Evolutionary conservation across 2,329 filamentous ascomycete species (phyloP).

Genomic region (Calonectria pseudoturangicola): DNA sequence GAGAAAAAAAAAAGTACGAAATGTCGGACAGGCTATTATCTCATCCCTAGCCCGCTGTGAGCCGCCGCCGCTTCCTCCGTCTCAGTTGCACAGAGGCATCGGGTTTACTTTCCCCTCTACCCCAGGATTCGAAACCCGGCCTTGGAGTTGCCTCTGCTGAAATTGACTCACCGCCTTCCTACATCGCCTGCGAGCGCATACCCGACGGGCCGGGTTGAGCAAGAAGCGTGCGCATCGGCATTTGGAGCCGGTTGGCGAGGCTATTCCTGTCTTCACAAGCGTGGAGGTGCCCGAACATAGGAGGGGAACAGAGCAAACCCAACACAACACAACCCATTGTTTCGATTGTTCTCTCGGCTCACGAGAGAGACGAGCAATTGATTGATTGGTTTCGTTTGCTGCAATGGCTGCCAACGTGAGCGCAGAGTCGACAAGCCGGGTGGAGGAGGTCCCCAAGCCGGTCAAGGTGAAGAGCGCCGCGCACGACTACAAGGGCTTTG

Average conservation of each 20-base stretch:
- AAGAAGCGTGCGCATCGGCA: background rate
- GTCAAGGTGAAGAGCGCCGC: slow-evolving; percentile 36
- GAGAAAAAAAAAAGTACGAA: slow-evolving; percentile 7
- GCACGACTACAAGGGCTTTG: slow-evolving; percentile 92
- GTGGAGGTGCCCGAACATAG: background rate
- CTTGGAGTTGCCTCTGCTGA: slow-evolving; percentile 8
- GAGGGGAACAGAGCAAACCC: background rate
- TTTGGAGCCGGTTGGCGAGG: background rate
- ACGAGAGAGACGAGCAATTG: slow-evolving; percentile 14
- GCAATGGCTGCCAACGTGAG: slow-evolving; percentile 51
- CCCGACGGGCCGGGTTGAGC: background rate
- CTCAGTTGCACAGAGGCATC: slow-evolving; percentile 1
- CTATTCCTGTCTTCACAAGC: too few relatives aligned
- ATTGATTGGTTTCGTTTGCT: background rate
- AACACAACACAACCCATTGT: background rate
- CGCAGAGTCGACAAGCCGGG: slow-evolving; percentile 24
- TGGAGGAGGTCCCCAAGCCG: slow-evolving; percentile 31
- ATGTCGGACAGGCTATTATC: slow-evolving; percentile 29
- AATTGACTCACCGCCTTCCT: slow-evolving; percentile 24
- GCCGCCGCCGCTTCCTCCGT: slow-evolving; percentile 5
- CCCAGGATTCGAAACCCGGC: slow-evolving; percentile 3
- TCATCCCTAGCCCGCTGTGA: slow-evolving; percentile 17
- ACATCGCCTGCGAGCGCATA: background rate
- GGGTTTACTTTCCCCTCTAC: background rate
- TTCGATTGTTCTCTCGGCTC: background rate